Evolutionary conservation across 1,284 basidiomycete genomes (phyloP), one percentile per base, ranked within the genome.

Genomic region (Exsudoporus floridanus): DNA sequence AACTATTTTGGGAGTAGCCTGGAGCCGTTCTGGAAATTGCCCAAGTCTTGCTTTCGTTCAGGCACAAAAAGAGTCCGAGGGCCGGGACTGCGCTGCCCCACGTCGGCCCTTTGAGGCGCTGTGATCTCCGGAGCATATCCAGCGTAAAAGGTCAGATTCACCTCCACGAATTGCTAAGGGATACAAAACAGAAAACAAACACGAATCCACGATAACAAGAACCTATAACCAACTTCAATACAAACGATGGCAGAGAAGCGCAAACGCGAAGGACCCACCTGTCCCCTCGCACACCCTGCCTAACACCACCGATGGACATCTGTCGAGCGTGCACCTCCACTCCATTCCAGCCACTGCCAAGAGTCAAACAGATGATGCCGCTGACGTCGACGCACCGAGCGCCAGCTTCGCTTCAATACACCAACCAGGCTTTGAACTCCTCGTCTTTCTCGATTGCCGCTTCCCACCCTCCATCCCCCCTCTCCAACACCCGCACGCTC

Each of bases 391-490:
- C 5, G 12, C 30, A 30, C 30, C 30, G 37, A 23, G 5, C 5
- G 12, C n/a, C n/a, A n/a, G n/a, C 7, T 12, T 12, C 8, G 25
- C 13, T 62, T n/a, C 54, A 69, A 7, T 59, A 64, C 18, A 47
- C 51, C 38, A 67, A 45, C 69, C 67, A 70, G 1, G 41, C 49
- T 5, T 36, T 44, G 7, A 62, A 55, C 35, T 1, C 54, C 0
- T 14, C 59, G 14, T 53, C 40, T 30, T 13, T 39, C 19, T 50
- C 45, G 25, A 67, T 51, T 33, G 42, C 68, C 28, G 46, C 48
- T 3, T 40, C 41, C 67, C 65, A 68, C 1, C 40, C 49, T 1
- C 10, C 47, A 2, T 46, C 49, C 1, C 44, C 53, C 25, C 41
- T 55, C 38, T 54, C 51, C 36, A 64, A 31, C 18, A 47, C 46